Base-by-base conservation (phyloP, 2,329 filamentous ascomycete genomes). In the Apiospora malaysiana region DNA sequence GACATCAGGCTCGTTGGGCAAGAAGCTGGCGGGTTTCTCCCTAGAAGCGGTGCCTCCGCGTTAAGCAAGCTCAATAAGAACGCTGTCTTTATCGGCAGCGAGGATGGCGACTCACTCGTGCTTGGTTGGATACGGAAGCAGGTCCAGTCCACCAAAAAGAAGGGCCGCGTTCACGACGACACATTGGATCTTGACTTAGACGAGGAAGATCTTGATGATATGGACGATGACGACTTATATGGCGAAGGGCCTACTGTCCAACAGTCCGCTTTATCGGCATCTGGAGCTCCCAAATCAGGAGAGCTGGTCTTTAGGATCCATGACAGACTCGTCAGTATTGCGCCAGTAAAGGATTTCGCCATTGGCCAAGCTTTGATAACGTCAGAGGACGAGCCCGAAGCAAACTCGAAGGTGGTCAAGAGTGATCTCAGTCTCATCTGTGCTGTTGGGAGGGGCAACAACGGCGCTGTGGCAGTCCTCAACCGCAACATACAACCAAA, bases 51-150 rank as follows among this genome's bases (percentile, higher is more conserved):
- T 27, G 88, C 91, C 37, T 92, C 94, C 0, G 94, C 93, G 72
- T 87, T 94, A 2, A 89, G 90, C 32, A 89, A 86, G 69, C 80
- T 98, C 3, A 89, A 90, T 4, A 89, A 89, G 69, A 90, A 91
- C 14, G 86, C 87, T 23, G 79, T 98, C 43, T 99, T 99, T 78
- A 82, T 97, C 32, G 96, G 95, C 16, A 97, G 94, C 77, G 94
- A 97, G 78, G 89, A 92, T 70, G 88, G 91, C 10, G 93, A 98
- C 75, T 97, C 95, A 0, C 80, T 93, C 1, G 86, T 99, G 4
- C 79, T 99, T 37, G 92, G 93, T 27, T 98, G 94, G 92, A 90
- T 89, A 47, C 88, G 89, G 73, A 92, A 91, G 75, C 87, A 90
- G 69, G 82, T 84, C 14, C 88, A 90, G 72, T 75, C 85, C 2